Evolutionary conservation across 176 grass and related monocot genomes (phyloP).

Genomic region (Thinopyrum elongatum): DNA sequence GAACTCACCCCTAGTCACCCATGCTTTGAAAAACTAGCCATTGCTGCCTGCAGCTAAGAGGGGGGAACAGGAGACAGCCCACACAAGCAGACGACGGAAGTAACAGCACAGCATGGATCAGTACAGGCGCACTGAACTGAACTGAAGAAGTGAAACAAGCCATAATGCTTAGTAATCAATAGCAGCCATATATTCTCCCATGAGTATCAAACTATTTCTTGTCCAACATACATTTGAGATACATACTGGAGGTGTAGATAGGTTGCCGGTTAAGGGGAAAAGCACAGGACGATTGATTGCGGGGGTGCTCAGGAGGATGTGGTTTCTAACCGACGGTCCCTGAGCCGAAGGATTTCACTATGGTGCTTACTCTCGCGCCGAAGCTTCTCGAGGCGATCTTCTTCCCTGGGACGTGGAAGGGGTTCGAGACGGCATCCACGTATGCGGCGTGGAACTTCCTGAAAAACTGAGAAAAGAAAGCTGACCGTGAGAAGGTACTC

Average conservation of each 20-base stretch:
- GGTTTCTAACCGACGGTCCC: constrained; percentile 42
- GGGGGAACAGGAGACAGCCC: background rate
- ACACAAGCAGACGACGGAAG: constrained; percentile 21
- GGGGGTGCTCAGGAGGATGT: background rate
- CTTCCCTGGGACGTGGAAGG: constrained; percentile 96
- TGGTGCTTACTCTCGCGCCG: constrained; percentile 68
- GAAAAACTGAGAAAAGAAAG: constrained; percentile 67
- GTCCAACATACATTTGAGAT: background rate
- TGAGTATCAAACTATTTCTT: background rate
- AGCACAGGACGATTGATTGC: background rate
- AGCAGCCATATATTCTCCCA: constrained; percentile 21
- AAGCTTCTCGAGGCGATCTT: constrained; percentile 95
- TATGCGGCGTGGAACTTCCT: constrained; percentile 94
- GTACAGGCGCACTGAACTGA: background rate
- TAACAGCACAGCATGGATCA: background rate
- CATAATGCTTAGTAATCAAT: background rate
- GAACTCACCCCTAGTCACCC: background rate
- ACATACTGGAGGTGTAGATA: background rate
- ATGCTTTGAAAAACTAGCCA: constrained; percentile 2
- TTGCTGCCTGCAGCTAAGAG: constrained; percentile 8
- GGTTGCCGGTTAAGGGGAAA: background rate
- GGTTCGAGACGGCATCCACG: constrained; percentile 87
- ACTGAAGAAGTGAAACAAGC: background rate
- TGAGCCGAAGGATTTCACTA: constrained; percentile 79
- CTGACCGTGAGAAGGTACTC: background rate